Conservation (phyloP, 768 basidiomycete species). For the Glaciozyma antarctica region DNA sequence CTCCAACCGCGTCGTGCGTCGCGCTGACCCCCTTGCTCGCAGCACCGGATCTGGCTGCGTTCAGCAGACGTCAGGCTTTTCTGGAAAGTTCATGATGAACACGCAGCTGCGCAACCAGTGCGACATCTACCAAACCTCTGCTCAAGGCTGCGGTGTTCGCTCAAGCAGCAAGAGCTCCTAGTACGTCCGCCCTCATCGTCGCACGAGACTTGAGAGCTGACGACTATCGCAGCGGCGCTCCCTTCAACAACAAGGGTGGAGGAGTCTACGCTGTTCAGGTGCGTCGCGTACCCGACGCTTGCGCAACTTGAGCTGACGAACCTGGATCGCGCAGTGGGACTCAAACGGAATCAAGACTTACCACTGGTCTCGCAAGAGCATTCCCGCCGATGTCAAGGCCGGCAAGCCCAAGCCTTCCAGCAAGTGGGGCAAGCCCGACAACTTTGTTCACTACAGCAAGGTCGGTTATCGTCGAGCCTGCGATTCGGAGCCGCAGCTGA, state of each 20-base stretch:
- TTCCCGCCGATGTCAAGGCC: constrained; percentile 13
- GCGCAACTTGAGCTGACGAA: no score
- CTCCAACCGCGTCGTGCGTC: no score
- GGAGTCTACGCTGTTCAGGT: constrained; percentile 14
- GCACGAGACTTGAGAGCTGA: no score
- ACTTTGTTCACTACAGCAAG: neutral
- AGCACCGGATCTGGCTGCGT: constrained; percentile 5
- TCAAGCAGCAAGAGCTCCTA: constrained; percentile 11
- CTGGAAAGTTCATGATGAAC: constrained; percentile 17
- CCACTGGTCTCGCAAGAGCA: constrained; percentile 9
- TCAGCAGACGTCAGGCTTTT: constrained; percentile 5
- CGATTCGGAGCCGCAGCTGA: no score
- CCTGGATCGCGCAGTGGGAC: neutral
- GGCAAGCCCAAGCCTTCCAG: constrained; percentile 15
- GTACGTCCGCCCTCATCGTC: no score
- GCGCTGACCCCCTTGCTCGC: no score
- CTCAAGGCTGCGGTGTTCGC: constrained; percentile 17
- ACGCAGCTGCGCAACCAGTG: constrained; percentile 4
- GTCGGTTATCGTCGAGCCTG: no score
- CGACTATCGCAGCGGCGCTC: neutral
- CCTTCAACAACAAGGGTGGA: constrained; percentile 19
- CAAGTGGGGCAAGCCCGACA: constrained; percentile 10
- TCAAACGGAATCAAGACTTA: constrained; percentile 9
- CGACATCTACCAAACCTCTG: constrained; percentile 1
- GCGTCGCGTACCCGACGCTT: no score